phyloP scores from a whole-genome alignment of 2,329 filamentous ascomycete genomes.

The Stemphylium beticola region DNA sequence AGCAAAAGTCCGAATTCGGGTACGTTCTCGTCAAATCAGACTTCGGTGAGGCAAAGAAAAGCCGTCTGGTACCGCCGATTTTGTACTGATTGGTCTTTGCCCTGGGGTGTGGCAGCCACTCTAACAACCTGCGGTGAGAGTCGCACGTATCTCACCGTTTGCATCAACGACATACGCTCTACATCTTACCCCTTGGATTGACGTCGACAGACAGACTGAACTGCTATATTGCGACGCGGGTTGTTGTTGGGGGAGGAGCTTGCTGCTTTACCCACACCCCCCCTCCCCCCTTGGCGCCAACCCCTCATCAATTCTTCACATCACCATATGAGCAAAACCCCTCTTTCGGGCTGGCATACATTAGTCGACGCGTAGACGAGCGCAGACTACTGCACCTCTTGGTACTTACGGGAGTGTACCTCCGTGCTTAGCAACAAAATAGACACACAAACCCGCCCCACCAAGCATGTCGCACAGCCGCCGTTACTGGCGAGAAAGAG shows the following conservation, averaged over 20 bases:
- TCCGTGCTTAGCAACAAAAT: conserved; percentile 22
- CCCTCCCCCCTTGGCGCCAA: background rate
- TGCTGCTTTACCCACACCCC: background rate
- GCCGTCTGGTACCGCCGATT: conserved; percentile 21
- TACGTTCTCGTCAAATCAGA: conserved; percentile 27
- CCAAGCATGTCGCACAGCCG: conserved; percentile 21
- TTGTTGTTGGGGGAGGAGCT: no score
- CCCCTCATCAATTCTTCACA: conserved; percentile 12
- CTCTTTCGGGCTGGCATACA: conserved; percentile 36
- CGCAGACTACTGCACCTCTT: conserved; percentile 30
- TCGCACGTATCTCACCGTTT: conserved; percentile 20
- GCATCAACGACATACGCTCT: conserved; percentile 10
- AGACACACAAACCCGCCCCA: conserved; percentile 12
- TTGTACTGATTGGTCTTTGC: conserved; percentile 25
- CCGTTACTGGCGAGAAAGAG: conserved; percentile 21
- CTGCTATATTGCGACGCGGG: no score
- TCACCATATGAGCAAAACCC: conserved; percentile 9
- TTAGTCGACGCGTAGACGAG: conserved; percentile 30
- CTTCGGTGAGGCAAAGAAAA: conserved; percentile 16
- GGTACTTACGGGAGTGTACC: conserved; percentile 26
- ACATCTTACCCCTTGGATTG: background rate
- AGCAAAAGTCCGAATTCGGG: conserved; percentile 22
- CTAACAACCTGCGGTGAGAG: conserved; percentile 35
- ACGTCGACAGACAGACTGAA: background rate
- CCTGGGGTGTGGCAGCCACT: conserved; percentile 28